Conservation (phyloP, 2,329 filamentous ascomycete species). For the Aplosporella prunicola region DNA sequence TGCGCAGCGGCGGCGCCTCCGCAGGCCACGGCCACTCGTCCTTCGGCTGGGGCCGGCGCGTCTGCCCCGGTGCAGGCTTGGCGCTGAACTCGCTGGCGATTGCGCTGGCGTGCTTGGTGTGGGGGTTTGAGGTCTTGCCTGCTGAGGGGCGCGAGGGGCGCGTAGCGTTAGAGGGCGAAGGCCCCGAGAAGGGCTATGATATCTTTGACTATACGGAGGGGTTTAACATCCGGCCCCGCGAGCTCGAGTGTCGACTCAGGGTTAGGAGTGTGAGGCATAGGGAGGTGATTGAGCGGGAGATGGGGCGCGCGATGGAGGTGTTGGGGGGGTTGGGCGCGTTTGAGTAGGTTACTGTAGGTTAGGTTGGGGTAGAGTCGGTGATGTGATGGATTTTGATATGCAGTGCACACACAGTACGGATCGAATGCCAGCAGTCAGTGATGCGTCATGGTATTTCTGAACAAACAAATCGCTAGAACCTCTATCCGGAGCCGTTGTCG, state of each 20-base stretch:
- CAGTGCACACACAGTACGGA: too few species aligned
- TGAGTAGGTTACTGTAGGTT: neutral
- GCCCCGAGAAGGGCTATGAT: constrained; percentile 27
- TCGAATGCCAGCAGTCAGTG: too few species aligned
- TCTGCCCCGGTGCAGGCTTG: constrained; percentile 25
- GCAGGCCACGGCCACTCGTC: constrained; percentile 23
- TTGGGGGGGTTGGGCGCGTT: constrained; percentile 4
- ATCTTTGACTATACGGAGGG: constrained; percentile 33
- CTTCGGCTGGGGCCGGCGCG: constrained; percentile 26
- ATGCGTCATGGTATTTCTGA: too few species aligned
- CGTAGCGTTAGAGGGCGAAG: too few species aligned
- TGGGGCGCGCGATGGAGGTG: constrained; percentile 3
- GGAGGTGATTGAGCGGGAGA: constrained; percentile 22
- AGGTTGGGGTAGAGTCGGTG: too few species aligned
- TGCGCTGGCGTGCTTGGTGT: constrained; percentile 23
- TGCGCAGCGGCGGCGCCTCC: too few species aligned
- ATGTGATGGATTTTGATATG: too few species aligned
- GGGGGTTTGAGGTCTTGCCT: constrained; percentile 28
- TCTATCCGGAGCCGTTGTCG: too few species aligned
- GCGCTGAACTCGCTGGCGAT: constrained; percentile 25
- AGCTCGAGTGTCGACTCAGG: constrained; percentile 26
- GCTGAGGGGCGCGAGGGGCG: constrained; percentile 19
- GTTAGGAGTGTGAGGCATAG: constrained; percentile 24
- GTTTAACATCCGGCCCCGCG: constrained; percentile 31
- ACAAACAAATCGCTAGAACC: too few species aligned